A percentile compares a stretch with the other conserved stretches of the same genome.
phyloP scores from a whole-genome alignment of 768 basidiomycete genomes.

The Hemileccinum impolitum region DNA sequence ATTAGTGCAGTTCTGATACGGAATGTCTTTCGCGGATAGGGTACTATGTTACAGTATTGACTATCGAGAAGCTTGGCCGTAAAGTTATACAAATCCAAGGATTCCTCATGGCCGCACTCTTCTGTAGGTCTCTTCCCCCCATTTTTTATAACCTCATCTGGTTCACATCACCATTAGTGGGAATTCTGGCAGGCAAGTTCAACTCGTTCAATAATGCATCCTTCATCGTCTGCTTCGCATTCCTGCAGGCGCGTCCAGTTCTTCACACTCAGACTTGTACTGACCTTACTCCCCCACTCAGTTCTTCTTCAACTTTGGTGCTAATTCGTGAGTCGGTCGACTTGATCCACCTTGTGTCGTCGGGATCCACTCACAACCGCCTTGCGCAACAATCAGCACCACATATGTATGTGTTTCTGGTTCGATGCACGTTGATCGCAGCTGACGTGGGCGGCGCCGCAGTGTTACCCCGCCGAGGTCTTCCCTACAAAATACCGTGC shows the following conservation, averaged over 20 bases:
- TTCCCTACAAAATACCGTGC: slow-evolving; percentile 77
- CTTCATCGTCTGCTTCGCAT: slow-evolving; percentile 71
- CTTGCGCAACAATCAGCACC: slow-evolving; percentile 34
- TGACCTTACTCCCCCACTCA: slow-evolving; percentile 17
- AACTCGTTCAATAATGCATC: slow-evolving; percentile 48
- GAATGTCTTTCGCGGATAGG: slow-evolving; percentile 34
- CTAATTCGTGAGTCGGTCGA: slow-evolving; percentile 49
- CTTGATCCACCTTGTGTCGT: neutral
- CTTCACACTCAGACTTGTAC: neutral
- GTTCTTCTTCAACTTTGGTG: slow-evolving; percentile 84
- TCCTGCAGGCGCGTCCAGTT: slow-evolving; percentile 48
- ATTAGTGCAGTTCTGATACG: neutral
- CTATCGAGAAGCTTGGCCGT: slow-evolving; percentile 69
- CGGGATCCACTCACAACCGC: neutral
- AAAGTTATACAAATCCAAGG: slow-evolving; percentile 77
- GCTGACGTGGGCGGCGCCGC: slow-evolving; percentile 3
- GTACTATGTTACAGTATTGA: slow-evolving; percentile 66
- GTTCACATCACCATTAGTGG: slow-evolving; percentile 39
- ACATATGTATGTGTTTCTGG: slow-evolving; percentile 41
- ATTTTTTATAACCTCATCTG: neutral
- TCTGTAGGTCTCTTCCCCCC: slow-evolving; percentile 40
- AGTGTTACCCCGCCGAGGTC: slow-evolving; percentile 75
- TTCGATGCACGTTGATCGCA: neutral
- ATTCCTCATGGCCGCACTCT: slow-evolving; percentile 66
- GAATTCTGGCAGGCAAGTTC: slow-evolving; percentile 67